Evolutionary conservation across 257 asterid genomes (phyloP), one percentile per base, ranked within the genome.

Genomic region (Gynochthodes officinalis): DNA sequence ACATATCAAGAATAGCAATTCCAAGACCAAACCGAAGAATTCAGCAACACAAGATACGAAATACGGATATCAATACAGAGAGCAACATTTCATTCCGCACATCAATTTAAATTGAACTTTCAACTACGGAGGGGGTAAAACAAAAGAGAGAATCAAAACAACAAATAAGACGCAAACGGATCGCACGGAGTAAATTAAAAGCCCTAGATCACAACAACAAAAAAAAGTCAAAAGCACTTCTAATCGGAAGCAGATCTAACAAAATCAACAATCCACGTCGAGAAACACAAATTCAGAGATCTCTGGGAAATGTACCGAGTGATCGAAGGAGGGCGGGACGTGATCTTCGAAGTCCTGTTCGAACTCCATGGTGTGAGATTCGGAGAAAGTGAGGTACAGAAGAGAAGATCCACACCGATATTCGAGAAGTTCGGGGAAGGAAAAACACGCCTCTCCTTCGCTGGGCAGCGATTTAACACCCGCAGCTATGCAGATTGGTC

Each of bases 281-380:
- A 33, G 68, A 52, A 54, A 69, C 28, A 60, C 40, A 62, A 64
- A 7, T 23, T 39, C 61, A 28, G 73, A 80, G 77, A 79, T 74
- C 82, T 65, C 50, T 14, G 69, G 69, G 30, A 5, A 16, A 48
- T 7, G 74, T 85, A 90, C 97, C 92, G 65, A 62, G 25, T 79
- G 88, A 76, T 90, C 88, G 73, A 86, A 86, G 46, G 89, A 70
- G 37, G 86, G 86, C 73, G 76, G 75, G 69, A 40, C 70, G 25
- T 70, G 85, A 50, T 71, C 84, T 71, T 77, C 83, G 50, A 81
- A 79, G 64, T 84, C 89, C n/a, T 77, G 76, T 7, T 81, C 84
- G 76, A 25, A 76, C 72, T 78, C 82, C 89, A 86, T 87, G 53
- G 79, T 9, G 3, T 42, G 60, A 35, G 42, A 33, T 13, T 39